Evolutionary conservation across 2,329 filamentous ascomycete genomes (phyloP), one percentile per base, ranked within the genome.

Genomic region (Xylariaceae sp.): DNA sequence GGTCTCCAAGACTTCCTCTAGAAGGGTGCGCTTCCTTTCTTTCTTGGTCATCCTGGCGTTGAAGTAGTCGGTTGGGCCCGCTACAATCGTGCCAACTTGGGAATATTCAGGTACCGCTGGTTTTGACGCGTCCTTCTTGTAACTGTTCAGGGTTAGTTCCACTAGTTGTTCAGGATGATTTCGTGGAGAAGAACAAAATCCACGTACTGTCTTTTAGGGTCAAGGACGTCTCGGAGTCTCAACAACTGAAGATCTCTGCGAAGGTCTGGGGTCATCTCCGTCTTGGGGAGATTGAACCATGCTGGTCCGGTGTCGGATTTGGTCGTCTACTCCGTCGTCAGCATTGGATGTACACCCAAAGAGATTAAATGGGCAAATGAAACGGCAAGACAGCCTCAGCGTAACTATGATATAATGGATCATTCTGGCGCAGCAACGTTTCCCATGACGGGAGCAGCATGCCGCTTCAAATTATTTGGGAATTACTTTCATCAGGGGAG

Each of bases 261-360:
- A 41, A 95, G 68, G 52, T 93, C 80, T 7, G 87, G 77, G 1
- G 88, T 94, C 32, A 94, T 62, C 32, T 85, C 70, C 17, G 90
- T 95, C 50, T 80, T 80, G 5, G 89, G 89, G 34, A 98, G 69
- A 49, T 93, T 75, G 64, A 83, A 96, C 90, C 90, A 96, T 13
- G 9, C 12, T 83, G 78, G 61, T 28, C 90, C 92, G 32, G 89
- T 83, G 40, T 80, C 83, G 37, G 67, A 55, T 34, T 58, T 56
- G 10, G 48, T 36, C 36, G 51, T 49, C 59, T 60, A 26, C 26
- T 31, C 23, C n/a, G 18, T 35, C 12, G 44, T 52, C 31, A 44
- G 42, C 7, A 34, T 16, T 35, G 14, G 26, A 33, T 21, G 15
- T 17, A 23, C 7, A 18, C 25, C 16, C 16, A 8, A 19, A 17